Evolutionary conservation across 2,329 filamentous ascomycete genomes (phyloP), one percentile per base, ranked within the genome.

Genomic region (Colletotrichum graminicola): DNA sequence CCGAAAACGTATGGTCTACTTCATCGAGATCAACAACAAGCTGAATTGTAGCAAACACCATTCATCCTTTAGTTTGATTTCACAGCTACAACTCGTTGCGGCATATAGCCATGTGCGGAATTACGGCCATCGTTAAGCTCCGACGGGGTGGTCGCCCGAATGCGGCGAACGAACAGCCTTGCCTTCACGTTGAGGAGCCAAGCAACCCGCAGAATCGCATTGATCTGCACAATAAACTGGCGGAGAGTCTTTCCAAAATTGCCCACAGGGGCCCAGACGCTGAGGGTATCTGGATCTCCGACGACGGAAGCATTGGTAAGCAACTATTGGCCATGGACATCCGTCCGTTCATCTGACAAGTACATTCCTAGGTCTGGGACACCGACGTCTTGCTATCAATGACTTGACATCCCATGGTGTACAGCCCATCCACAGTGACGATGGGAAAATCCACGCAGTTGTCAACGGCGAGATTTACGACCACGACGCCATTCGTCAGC

Each of bases 401-500:
- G 87, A 89, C 73, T 80, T 88, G 0, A 82, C 81, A 8, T 76
- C 81, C 0, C 77, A 77, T 26, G 87, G 84, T 3, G 76, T 76
- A 4, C 87, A 88, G 71, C 87, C 87, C 1, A 77, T 86, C 61
- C 81, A 83, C 61, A 78, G 80, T 69, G 68, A 75, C 10, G 77
- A 82, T 12, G 49, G 23, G 8, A 34, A 66, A 16, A 65, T 90
- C 10, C 87, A 89, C 75, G 87, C 86, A 1, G 84, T 90, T 21
- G 85, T 90, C 41, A 89, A 88, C 67, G 88, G 88, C 34, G 88
- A 90, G 76, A 81, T 90, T 16, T 90, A 90, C 75, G 85, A 87
- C 73, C 81, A 84, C 66, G 85, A 88, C 61, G 74, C 77, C 16
- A 80, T 87, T 11, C 81, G 85, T n/a, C 73, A 73, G 5, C 75